A percentile compares a stretch with the other conserved stretches of the same genome.
phyloP scores from a whole-genome alignment of 805 yeast species.

The Candida vaughaniae region DNA sequence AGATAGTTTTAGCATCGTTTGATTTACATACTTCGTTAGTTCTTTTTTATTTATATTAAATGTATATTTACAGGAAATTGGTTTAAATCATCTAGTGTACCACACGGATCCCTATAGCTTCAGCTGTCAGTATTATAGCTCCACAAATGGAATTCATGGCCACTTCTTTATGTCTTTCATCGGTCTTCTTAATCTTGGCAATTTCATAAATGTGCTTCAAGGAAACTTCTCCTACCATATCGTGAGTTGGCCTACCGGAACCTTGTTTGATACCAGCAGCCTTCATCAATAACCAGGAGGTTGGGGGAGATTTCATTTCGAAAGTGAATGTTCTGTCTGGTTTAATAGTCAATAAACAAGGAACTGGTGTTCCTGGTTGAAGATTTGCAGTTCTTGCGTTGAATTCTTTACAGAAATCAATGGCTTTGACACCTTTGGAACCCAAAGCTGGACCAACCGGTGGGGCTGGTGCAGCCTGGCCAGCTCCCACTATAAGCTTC shows the following conservation, averaged over 20 bases:
- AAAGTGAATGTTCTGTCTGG: constrained; percentile 92
- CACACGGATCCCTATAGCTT: constrained; percentile 81
- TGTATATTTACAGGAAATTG: constrained; percentile 12
- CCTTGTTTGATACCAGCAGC: constrained; percentile 85
- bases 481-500: constrained; percentile 92
- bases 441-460: constrained; percentile 99
- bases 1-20: constrained; percentile 6
- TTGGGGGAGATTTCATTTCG: constrained; percentile 87
- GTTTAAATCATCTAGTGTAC: constrained; percentile 47
- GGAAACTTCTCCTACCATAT: constrained; percentile 61
- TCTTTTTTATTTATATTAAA: not conserved
- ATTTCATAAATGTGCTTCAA: constrained; percentile 92
- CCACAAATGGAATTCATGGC: constrained; percentile 78
- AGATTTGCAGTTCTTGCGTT: constrained; percentile 93
- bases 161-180: constrained; percentile 68
- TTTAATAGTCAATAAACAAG: constrained; percentile 76
- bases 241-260: constrained; percentile 62
- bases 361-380: constrained; percentile 85
- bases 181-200: constrained; percentile 89
- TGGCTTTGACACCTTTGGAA: constrained; percentile 97
- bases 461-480: constrained; percentile 97
- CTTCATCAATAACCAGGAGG: constrained; percentile 78
- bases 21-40: too few relatives aligned
- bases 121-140: constrained; percentile 84
- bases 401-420: constrained; percentile 97